A percentile compares a stretch with the other conserved stretches of the same genome.
These are phyloP conservation scores for Coniochaeta hoffmannii DNA, from an alignment of 2,329 filamentous ascomycete genomes.

Conservation along the genomic window DNA sequence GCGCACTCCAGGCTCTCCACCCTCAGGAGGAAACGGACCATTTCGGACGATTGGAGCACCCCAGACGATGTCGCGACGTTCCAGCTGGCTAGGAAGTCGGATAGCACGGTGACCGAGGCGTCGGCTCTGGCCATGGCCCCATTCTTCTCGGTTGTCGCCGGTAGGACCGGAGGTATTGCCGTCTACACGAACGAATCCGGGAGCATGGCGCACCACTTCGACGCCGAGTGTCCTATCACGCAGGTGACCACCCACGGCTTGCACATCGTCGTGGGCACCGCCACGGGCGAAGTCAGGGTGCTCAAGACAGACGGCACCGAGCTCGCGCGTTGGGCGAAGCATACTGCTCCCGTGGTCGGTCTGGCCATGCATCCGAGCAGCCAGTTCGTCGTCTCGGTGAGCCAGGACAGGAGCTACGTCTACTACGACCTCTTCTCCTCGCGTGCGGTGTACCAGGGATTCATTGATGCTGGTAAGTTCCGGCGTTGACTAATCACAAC, in stretches of 20 bases:
- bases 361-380: constrained; percentile 78
- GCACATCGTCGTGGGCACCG: constrained; percentile 66
- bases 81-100: too few species aligned
- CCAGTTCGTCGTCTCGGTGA: constrained; percentile 77
- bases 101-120: too few species aligned
- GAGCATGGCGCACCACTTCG: constrained; percentile 47
- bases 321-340: constrained; percentile 64
- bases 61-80: constrained; percentile 65
- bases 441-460: constrained; percentile 69
- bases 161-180: constrained; percentile 64
- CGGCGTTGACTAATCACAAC: too few species aligned
- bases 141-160: constrained; percentile 68
- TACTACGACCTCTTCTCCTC: constrained; percentile 72
- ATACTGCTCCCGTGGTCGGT: constrained; percentile 73
- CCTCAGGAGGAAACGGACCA: constrained; percentile 79
- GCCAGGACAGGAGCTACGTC: constrained; percentile 85
- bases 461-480: constrained; percentile 69
- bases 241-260: constrained; percentile 53
- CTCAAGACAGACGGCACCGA: constrained; percentile 62
- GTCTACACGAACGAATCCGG: constrained; percentile 68
- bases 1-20: constrained; percentile 68
- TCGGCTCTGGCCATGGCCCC: too few species aligned
- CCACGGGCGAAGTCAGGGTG: constrained; percentile 71
- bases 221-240: constrained; percentile 62
- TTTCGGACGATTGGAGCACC: constrained; percentile 80